A percentile compares a stretch with the other conserved stretches of the same genome.
Evolutionary conservation across 371 early-diverging fungal species (phyloP).

Genomic region (Choanephora cucurbitarum): DNA sequence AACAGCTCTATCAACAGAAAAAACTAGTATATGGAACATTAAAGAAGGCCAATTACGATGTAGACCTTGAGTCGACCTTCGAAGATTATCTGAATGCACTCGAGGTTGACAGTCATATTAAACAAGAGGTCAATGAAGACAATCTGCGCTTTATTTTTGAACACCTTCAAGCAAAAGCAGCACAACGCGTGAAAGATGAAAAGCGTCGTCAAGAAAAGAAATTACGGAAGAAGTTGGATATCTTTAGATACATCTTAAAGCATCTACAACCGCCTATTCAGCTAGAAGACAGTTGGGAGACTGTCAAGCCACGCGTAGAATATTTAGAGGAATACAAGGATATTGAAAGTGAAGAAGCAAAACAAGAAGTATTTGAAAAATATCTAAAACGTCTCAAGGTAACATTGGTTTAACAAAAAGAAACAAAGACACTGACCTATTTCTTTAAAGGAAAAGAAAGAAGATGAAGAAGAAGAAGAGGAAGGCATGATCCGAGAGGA

Average conservation of each 20-base stretch:
- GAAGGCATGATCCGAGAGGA: slow-evolving; percentile 40
- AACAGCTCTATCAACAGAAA: slow-evolving; percentile 70
- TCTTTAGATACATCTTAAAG: slow-evolving; percentile 72
- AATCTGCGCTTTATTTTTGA: slow-evolving; percentile 29
- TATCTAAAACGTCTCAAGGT: slow-evolving; percentile 70
- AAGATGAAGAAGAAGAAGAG: slow-evolving; percentile 40
- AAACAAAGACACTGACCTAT: not conserved
- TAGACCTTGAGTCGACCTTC: slow-evolving; percentile 36
- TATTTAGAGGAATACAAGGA: slow-evolving; percentile 62
- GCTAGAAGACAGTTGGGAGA: slow-evolving; percentile 70
- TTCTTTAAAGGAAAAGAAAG: slow-evolving; percentile 26
- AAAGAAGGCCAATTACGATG: slow-evolving; percentile 43
- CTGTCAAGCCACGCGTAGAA: slow-evolving; percentile 57
- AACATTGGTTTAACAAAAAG: slow-evolving; percentile 16
- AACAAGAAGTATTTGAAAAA: slow-evolving; percentile 78
- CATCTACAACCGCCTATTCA: slow-evolving; percentile 62
- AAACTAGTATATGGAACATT: slow-evolving; percentile 65
- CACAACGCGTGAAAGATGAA: slow-evolving; percentile 69
- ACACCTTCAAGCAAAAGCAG: slow-evolving; percentile 58
- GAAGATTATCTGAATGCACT: slow-evolving; percentile 35
- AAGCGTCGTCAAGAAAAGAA: slow-evolving; percentile 70
- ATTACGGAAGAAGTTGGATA: slow-evolving; percentile 71
- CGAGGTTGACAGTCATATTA: slow-evolving; percentile 7
- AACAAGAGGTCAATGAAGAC: slow-evolving; percentile 18
- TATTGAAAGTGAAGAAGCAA: slow-evolving; percentile 63